Base-by-base conservation (phyloP, 75 land plant species). In the Chamaecyparis obtusa region DNA sequence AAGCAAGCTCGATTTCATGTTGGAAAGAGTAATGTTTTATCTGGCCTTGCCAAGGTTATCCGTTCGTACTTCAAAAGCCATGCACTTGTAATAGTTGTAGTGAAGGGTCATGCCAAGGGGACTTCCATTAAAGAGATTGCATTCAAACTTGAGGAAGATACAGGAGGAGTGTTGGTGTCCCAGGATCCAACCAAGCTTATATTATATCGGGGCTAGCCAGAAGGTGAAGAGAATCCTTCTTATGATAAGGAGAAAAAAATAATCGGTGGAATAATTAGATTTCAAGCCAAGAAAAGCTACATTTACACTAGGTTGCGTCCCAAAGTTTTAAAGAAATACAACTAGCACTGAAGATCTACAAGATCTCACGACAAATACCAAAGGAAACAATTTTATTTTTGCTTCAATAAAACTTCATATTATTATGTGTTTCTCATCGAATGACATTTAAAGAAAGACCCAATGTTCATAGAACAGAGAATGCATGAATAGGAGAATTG, bases 121-220 rank as follows among this genome's bases (percentile, higher is more conserved):
- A 98, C 99, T 39, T 93, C 99, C 60, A 90, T 95, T 44, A 92
- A 91, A 79, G 95, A 95, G 84, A 76, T 97, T 83, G 88, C 93
- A 54, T 85, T 91, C 80, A 87, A 94, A 86, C 91, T 98, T 6
- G 94, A 98, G 99, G 93, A 95, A 91, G 96, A 95, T 83, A 98
- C 99, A 9, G 97, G 99, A 67, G 93, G 92, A 41, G 90, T 93
- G 39, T 88, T 97, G 48, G 94, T 97, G 13, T 96, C 96, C 44
- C 91, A 93, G 86, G 99, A 97, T 79, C 93, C 92, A 78, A 91
- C 90, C 85, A 97, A 97, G 88, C 88, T 98, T n/a, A 96, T 98
- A 82, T 86, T 97, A 1, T 98, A 98, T 79, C 89, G 99, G 46
- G 99, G 99, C 51, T 95, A 95, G 95, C 95, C 94, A 83, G 93